Base-by-base conservation (phyloP, 2,329 filamentous ascomycete genomes). In the Aspergillus fumigatus region DNA sequence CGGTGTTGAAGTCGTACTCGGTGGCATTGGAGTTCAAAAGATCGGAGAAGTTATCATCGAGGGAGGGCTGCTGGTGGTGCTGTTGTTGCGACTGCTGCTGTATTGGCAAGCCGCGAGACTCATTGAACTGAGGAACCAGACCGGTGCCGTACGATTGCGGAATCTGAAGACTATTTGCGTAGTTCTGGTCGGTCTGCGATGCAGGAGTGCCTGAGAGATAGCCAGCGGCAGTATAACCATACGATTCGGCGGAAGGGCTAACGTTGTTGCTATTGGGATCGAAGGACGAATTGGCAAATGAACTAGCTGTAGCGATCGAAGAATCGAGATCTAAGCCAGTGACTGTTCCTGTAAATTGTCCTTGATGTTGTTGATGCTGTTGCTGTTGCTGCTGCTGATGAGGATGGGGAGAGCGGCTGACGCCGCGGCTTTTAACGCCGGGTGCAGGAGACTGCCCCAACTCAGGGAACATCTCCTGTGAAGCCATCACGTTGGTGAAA, bases 321-420 rank as follows among this genome's bases (percentile, higher is more conserved):
- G 73, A 66, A 58, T 76, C 72, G 45, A 77, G 57, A 50, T 68
- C 69, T 54, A 74, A 65, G 9, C 70, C 62, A 25, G 67, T 52
- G 48, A 66, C 62, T 35, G 65, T 63, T 54, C 73, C 67, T 35
- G 74, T 69, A 65, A 73, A 76, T 40, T 67, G 67, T n/a, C 32
- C 32, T 38, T 38, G 32, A 38, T 38, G 32, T 17, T 38, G 43
- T 14, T 47, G 41, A 9, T 45, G 43, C 10, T 47, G 43, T 6
- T 47, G 40, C n/a, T 43, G 40, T 2, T 41, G 38, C 17, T 41
- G 38, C 21, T 47, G 43, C 3, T 75, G 73, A 51, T 75, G 74
- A 50, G 67, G 70, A 63, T 75, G 75, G 48, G 70, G 66, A 50
- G 75, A 76, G 54, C 72, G 73, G 68, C 76, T 78, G 65, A 76